Conservation (phyloP, 2,329 filamentous ascomycete species). For the Lizonia empirigonia region DNA sequence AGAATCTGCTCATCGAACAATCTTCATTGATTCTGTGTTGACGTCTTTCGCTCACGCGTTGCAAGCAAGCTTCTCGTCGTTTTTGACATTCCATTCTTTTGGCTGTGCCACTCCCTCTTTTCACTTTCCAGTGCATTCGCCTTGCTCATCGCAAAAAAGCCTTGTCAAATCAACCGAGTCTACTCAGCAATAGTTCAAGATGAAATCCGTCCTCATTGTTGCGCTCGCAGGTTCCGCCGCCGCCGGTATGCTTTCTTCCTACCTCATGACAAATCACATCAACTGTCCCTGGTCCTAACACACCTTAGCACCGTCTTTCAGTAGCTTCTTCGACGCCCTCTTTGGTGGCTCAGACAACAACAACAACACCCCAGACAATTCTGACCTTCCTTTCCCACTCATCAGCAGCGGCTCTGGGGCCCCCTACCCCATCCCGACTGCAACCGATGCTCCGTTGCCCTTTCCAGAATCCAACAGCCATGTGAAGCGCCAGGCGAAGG, state of each 20-base stretch:
- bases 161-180: background rate
- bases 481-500: conserved; percentile 2
- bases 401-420: conserved; percentile 5
- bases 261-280: background rate
- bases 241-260: conserved; percentile 18
- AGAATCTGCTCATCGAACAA: conserved; percentile 12
- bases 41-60: conserved; percentile 16
- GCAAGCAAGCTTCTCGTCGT: conserved; percentile 16
- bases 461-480: conserved; percentile 2
- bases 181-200: conserved; percentile 12
- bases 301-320: conserved; percentile 14
- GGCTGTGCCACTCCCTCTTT: conserved; percentile 21
- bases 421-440: conserved; percentile 14
- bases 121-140: conserved; percentile 3
- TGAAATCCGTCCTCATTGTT: conserved; percentile 32
- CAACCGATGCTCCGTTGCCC: conserved; percentile 2
- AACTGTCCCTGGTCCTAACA: conserved; percentile 14
- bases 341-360: conserved; percentile 16
- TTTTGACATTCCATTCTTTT: conserved; percentile 22
- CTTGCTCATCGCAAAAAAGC: background rate
- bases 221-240: conserved; percentile 30
- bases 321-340: conserved; percentile 18
- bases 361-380: conserved; percentile 8
- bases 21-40: conserved; percentile 18
- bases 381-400: conserved; percentile 9